These are phyloP conservation scores for Globisporangium solare DNA, from an alignment of 352 stramenopile species.

Conservation along the genomic window DNA sequence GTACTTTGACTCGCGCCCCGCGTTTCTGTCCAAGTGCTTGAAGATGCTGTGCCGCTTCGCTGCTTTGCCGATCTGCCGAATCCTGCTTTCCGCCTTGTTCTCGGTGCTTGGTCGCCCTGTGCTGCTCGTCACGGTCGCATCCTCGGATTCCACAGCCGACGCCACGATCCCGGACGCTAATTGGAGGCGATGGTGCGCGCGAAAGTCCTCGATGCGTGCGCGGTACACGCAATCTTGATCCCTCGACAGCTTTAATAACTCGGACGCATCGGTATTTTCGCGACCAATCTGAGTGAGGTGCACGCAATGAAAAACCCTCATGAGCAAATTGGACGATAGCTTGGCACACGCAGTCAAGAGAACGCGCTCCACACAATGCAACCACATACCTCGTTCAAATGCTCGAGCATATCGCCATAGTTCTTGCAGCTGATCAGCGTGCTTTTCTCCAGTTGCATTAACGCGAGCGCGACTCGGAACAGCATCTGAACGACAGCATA, in stretches of 20 bases:
- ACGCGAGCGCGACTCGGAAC: conserved; percentile 67
- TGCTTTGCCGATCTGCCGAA: conserved; percentile 36
- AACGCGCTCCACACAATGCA: too few species aligned
- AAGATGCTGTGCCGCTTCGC: conserved; percentile 66
- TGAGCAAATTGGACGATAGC: not conserved
- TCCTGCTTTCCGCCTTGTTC: conserved; percentile 41
- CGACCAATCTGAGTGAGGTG: conserved; percentile 52
- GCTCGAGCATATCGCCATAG: conserved; percentile 78
- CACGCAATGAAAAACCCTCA: not conserved
- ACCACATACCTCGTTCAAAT: conserved; percentile 65
- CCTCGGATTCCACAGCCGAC: conserved; percentile 50
- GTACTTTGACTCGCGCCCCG: conserved; percentile 44
- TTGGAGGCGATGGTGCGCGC: conserved; percentile 77
- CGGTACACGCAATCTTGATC: conserved; percentile 67
- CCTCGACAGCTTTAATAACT: conserved; percentile 45
- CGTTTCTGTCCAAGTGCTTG: conserved; percentile 49
- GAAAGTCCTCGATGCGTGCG: conserved; percentile 76
- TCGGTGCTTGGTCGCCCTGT: conserved; percentile 32
- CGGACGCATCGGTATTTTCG: conserved; percentile 33
- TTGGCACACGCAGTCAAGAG: not conserved
- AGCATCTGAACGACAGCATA: conserved; percentile 36
- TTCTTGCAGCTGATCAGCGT: conserved; percentile 52
- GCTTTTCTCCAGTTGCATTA: conserved; percentile 63
- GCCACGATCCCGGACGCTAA: conserved; percentile 74
- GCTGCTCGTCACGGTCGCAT: conserved; percentile 21